Evolutionary conservation across 805 yeast genomes (phyloP).

Genomic region (Vanderwaltozyma yarrowii): DNA sequence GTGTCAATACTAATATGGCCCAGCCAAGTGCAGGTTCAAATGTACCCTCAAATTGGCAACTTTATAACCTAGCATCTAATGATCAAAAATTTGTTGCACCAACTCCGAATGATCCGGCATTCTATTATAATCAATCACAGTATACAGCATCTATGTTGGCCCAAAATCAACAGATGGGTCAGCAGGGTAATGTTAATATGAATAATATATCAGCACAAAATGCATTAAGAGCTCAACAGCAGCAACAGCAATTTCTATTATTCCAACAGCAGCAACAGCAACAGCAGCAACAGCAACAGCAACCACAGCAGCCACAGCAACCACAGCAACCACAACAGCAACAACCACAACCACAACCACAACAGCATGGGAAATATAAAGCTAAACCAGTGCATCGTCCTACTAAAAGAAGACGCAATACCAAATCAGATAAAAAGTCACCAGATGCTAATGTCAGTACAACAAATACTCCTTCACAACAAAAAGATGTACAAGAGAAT

Average conservation of each 20-base stretch:
- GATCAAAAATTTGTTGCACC: background rate
- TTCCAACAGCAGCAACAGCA: slow-evolving; percentile 1
- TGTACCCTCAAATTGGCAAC: background rate
- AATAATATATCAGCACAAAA: slow-evolving; percentile 16
- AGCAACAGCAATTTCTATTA: slow-evolving; percentile 18
- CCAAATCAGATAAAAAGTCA: slow-evolving; percentile 1
- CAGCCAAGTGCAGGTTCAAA: background rate
- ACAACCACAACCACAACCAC: background rate
- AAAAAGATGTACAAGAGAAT: background rate
- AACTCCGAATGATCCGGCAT: background rate
- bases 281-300: background rate
- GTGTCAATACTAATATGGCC: background rate
- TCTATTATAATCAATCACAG: background rate
- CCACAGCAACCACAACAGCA: slow-evolving; percentile 7
- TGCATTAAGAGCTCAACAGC: slow-evolving; percentile 29
- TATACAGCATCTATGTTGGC: background rate
- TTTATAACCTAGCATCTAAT: background rate
- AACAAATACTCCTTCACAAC: background rate
- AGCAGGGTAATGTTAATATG: slow-evolving; percentile 10
- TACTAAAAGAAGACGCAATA: background rate
- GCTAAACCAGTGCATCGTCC: background rate
- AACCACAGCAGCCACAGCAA: slow-evolving; percentile 5
- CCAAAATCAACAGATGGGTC: background rate
- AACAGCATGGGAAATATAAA: background rate
- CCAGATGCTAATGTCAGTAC: background rate